Percentiles rank a stretch among this genome's conserved stretches.
These are phyloP conservation scores for Fistulinella prunicolor DNA, from an alignment of 768 basidiomycete genomes.

Conservation along the genomic window DNA sequence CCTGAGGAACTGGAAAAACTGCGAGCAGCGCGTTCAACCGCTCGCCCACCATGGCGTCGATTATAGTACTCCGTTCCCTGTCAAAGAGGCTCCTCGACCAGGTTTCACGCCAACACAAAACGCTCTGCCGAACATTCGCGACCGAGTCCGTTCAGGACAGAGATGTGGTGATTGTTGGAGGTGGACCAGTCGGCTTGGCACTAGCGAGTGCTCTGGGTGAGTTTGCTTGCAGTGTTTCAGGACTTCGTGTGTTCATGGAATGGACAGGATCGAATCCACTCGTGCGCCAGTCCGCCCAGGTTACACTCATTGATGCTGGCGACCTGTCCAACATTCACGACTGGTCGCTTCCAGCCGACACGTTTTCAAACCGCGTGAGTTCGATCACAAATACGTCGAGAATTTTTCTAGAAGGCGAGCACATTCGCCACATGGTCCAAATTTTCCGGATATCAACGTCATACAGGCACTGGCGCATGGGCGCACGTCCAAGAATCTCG, in stretches of 20 bases:
- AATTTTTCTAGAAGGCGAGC: slow-evolving; percentile 60
- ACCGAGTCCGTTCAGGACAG: slow-evolving; percentile 43
- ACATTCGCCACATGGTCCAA: neutral
- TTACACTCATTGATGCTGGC: slow-evolving; percentile 80
- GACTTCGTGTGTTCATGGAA: neutral
- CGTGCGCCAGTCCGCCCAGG: slow-evolving; percentile 51
- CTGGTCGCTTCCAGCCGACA: slow-evolving; percentile 57
- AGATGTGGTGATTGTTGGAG: slow-evolving; percentile 94
- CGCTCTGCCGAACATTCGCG: slow-evolving; percentile 15
- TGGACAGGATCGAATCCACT: slow-evolving; percentile 49
- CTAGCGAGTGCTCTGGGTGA: slow-evolving; percentile 83
- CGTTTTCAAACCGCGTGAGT: slow-evolving; percentile 82
- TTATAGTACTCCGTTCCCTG: slow-evolving; percentile 5
- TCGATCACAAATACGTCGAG: slow-evolving; percentile 79
- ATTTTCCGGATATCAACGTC: neutral
- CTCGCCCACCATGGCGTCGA: slow-evolving; percentile 5
- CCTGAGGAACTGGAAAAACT: too few relatives aligned
- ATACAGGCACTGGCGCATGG: slow-evolving; percentile 83
- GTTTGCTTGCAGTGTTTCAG: slow-evolving; percentile 16
- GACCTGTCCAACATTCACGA: slow-evolving; percentile 63
- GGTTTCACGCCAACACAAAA: slow-evolving; percentile 5
- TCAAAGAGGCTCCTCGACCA: slow-evolving; percentile 1
- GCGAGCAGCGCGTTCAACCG: too few relatives aligned
- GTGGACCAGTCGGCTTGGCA: slow-evolving; percentile 88
- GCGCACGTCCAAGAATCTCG: slow-evolving; percentile 61